A percentile compares a stretch with the other conserved stretches of the same genome.
These are phyloP conservation scores for Pestalotiopsis sp. DNA, from an alignment of 2,329 filamentous ascomycete genomes.

Conservation along the genomic window DNA sequence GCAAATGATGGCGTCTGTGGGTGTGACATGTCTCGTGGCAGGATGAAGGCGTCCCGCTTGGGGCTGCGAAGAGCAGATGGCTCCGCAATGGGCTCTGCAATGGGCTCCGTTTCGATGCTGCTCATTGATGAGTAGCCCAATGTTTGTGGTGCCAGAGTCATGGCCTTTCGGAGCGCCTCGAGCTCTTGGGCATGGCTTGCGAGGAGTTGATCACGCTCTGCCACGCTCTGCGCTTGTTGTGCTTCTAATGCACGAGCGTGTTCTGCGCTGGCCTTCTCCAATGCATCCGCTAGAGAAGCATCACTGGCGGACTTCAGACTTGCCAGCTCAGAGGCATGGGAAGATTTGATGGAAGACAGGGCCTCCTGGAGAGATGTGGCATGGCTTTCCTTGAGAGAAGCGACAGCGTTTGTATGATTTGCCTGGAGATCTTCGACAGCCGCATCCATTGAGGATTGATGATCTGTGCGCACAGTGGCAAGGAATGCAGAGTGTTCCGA, in stretches of 20 bases:
- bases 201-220: conserved; percentile 27
- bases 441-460: conserved; percentile 12
- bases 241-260: conserved; percentile 24
- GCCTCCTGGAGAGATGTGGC: conserved; percentile 21
- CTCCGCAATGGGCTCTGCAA: conserved; percentile 31
- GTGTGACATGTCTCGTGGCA: conserved; percentile 49
- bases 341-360: conserved; percentile 22
- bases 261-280: conserved; percentile 20
- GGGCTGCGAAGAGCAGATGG: conserved; percentile 44
- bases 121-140: conserved; percentile 45
- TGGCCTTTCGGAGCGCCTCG: conserved; percentile 27
- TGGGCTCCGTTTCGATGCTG: conserved; percentile 46
- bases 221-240: conserved; percentile 19
- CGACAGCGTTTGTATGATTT: conserved; percentile 23
- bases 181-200: conserved; percentile 28
- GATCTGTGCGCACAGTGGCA: conserved; percentile 20
- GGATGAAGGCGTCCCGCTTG: conserved; percentile 56
- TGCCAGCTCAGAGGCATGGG: conserved; percentile 22
- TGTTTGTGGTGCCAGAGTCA: conserved; percentile 25
- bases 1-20: conserved; percentile 38
- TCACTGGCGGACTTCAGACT: conserved; percentile 23
- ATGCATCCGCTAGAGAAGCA: conserved; percentile 19
- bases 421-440: conserved; percentile 15
- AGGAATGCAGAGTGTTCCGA: conserved; percentile 21
- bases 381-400: conserved; percentile 22